These are phyloP conservation scores for Podaxis sp. DNA, from an alignment of 768 basidiomycete species.

Conservation along the genomic window DNA sequence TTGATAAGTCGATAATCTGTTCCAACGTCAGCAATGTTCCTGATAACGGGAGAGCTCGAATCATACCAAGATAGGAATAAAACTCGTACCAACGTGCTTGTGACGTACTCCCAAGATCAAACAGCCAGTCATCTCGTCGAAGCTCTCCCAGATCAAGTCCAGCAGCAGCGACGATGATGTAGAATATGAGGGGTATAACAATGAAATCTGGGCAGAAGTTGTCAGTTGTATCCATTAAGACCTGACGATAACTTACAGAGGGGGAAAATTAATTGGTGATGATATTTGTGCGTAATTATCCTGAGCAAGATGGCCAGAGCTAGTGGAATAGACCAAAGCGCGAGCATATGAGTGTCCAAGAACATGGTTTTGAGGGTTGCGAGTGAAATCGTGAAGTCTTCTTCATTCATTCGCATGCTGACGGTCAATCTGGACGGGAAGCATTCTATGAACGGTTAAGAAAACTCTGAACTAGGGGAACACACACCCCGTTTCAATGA, in stretches of 20 bases:
- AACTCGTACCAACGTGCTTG: conserved; percentile 78
- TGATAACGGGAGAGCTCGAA: neutral
- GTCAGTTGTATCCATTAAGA: neutral
- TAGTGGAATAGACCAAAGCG: conserved; percentile 81
- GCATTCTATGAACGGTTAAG: neutral
- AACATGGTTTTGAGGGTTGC: conserved; percentile 70
- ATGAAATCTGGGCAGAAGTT: conserved; percentile 59
- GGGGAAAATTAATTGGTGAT: conserved; percentile 92
- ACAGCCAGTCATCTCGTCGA: conserved; percentile 78
- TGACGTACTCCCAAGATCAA: conserved; percentile 55
- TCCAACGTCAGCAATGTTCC: neutral
- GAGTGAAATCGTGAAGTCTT: conserved; percentile 68
- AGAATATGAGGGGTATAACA: conserved; percentile 80
- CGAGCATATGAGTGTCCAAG: conserved; percentile 57
- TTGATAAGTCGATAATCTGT: conserved; percentile 61
- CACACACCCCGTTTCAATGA: conserved; percentile 82
- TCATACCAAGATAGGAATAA: conserved; percentile 74
- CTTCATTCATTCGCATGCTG: conserved; percentile 77
- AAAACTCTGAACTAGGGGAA: neutral
- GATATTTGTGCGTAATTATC: conserved; percentile 73
- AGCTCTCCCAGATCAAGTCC: conserved; percentile 59
- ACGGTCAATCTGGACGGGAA: conserved; percentile 66
- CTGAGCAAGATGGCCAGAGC: conserved; percentile 74
- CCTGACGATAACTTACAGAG: conserved; percentile 52
- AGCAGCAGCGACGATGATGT: conserved; percentile 68